Evolutionary conservation across 2,329 filamentous ascomycete genomes (phyloP).

Genomic region (Colletotrichum truncatum): DNA sequence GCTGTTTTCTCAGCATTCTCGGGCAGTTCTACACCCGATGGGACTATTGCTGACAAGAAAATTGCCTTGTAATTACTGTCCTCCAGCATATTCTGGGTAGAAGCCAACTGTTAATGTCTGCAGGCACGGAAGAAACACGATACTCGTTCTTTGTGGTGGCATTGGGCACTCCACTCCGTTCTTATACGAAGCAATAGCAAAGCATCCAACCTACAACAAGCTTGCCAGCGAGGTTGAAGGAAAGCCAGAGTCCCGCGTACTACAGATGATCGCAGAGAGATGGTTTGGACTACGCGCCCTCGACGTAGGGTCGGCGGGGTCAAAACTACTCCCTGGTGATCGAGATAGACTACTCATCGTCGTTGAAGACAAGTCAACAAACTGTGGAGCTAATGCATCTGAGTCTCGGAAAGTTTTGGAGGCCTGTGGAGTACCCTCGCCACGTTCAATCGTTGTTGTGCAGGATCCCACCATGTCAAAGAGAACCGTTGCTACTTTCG

Average conservation of each 20-base stretch:
- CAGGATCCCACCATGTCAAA: constrained; percentile 57
- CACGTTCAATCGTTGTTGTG: constrained; percentile 43
- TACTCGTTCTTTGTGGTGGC: constrained; percentile 52
- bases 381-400: constrained; percentile 53
- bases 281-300: constrained; percentile 34
- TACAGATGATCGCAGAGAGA: constrained; percentile 44
- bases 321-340: background rate
- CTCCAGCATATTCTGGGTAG: background rate
- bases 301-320: background rate
- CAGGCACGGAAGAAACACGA: constrained; percentile 9
- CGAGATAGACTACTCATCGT: constrained; percentile 36
- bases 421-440: constrained; percentile 33
- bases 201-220: constrained; percentile 37
- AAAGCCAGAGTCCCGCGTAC: constrained; percentile 48
- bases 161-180: constrained; percentile 54
- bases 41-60: background rate
- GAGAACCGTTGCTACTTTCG: constrained; percentile 50
- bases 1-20: constrained; percentile 7
- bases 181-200: constrained; percentile 49
- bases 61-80: background rate
- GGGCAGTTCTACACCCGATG: background rate
- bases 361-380: constrained; percentile 53
- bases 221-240: constrained; percentile 41
- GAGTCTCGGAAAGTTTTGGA: constrained; percentile 46
- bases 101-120: background rate